Base-by-base conservation (phyloP, 2,329 filamentous ascomycete species). In the Cladosporium sp. region DNA sequence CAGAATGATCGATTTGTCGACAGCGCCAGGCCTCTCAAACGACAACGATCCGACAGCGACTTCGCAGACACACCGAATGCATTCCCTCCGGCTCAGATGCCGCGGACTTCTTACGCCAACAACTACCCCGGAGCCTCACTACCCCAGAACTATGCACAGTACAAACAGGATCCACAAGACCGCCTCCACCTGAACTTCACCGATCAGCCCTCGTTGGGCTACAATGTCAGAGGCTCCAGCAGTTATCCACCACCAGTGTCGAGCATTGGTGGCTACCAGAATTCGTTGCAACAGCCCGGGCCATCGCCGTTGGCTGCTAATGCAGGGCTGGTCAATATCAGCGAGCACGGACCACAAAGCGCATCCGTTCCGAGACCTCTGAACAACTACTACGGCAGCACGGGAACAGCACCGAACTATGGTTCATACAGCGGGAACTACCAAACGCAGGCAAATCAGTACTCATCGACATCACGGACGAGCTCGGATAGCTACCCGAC, bases 11-110 rank as follows among this genome's bases (percentile, higher is more conserved):
- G 68, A 11, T 71, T 69, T 56, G 65, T 61, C 49, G 63, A 68
- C 52, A 66, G 66, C 21, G 65, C 68, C 14, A 68, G 70, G 21
- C 67, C 60, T 11, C 66, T 67, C 21, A 73, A 73, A 65, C 67
- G 72, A 55, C 71, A 71, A 57, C 66, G 71, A 65, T 69, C 72
- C 23, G 67, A 70, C 31, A 72, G 68, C 53, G 71, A 72, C 55
- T 72, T 72, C 62, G 71, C 63, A 28, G 63, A 65, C 31, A 60
- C 52, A 5, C 26, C 52, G 2, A 56, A 37, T 28, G 57, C 53
- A 53, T 65, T 55, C 31, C 63, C 63, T 26, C 63, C 63, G 8
- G 21, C 63, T 23, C 63, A 65, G 29, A 65, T 55, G 33, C 55
- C 63, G 23, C 56, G 63, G 28, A 65, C 56, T n/a, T 52, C 33